A percentile compares a stretch with the other conserved stretches of the same genome.
phyloP scores from a whole-genome alignment of 768 basidiomycete species.

The Sistotremastrum niveocremeum region DNA sequence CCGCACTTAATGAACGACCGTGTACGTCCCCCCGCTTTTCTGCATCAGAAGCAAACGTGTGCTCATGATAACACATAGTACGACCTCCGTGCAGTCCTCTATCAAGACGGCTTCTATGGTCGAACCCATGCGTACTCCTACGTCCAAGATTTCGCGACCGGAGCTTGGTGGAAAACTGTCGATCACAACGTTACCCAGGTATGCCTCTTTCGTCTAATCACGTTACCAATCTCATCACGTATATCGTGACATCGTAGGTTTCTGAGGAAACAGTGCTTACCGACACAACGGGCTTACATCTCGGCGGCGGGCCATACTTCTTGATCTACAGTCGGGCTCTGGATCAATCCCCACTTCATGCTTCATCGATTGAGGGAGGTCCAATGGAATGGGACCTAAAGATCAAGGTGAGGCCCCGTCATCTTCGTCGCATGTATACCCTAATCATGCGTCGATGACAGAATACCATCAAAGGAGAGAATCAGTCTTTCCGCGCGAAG shows the following conservation, averaged over 20 bases:
- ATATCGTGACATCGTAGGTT: constrained; percentile 30
- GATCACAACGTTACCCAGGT: constrained; percentile 61
- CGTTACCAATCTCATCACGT: not conserved
- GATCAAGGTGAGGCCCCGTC: too few species aligned
- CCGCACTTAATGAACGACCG: constrained; percentile 50
- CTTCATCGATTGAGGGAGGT: too few species aligned
- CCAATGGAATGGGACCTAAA: too few species aligned
- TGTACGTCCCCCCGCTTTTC: constrained; percentile 21
- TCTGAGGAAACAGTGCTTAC: constrained; percentile 54
- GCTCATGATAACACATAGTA: constrained; percentile 33
- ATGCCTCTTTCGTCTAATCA: constrained; percentile 1
- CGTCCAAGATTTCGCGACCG: constrained; percentile 39
- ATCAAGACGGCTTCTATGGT: constrained; percentile 68
- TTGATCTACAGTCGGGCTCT: constrained; percentile 46
- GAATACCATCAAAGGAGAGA: too few species aligned
- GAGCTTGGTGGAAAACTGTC: constrained; percentile 70
- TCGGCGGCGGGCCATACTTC: constrained; percentile 66
- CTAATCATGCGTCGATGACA: too few species aligned
- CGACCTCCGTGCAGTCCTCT: constrained; percentile 63
- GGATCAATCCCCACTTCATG: constrained; percentile 11
- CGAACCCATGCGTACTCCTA: constrained; percentile 71
- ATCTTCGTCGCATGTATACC: too few species aligned
- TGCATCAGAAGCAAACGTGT: not conserved
- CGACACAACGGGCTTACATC: constrained; percentile 58
- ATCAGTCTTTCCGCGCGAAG: too few species aligned